phyloP scores from a whole-genome alignment of 2,329 filamentous ascomycete species.

The Diaporthe helianthi region DNA sequence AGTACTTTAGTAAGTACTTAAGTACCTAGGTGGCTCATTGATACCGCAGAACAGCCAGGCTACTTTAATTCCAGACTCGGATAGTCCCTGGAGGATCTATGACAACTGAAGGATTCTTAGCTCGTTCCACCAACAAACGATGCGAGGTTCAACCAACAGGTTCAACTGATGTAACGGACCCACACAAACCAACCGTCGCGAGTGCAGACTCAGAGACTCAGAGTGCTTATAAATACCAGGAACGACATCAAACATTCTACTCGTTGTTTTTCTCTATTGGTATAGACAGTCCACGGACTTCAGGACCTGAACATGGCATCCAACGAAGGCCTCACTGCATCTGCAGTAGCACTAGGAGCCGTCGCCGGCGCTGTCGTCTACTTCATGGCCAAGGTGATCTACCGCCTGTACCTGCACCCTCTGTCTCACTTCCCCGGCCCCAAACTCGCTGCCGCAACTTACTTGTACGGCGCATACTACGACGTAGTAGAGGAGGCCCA shows the following conservation, averaged over 20 bases:
- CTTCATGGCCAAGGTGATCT: not conserved
- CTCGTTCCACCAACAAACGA: not conserved
- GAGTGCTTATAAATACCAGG: not conserved
- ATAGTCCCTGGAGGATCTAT: not conserved
- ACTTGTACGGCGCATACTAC: constrained; percentile 3
- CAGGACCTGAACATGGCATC: not conserved
- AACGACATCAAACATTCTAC: not conserved
- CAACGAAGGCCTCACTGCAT: not conserved
- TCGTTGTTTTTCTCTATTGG: not conserved
- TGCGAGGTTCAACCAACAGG: not conserved
- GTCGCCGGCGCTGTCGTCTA: not conserved
- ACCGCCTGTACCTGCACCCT: constrained; percentile 17
- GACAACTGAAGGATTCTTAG: not conserved
- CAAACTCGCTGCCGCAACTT: constrained; percentile 1
- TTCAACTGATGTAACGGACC: not conserved
- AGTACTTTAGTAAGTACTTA: too few species aligned
- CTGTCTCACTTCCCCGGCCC: constrained; percentile 11
- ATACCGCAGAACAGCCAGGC: not conserved
- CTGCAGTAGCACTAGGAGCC: not conserved
- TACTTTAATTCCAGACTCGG: not conserved
- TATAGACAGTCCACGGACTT: not conserved
- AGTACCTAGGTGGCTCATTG: too few species aligned
- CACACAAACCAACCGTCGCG: not conserved
- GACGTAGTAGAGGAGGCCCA: not conserved
- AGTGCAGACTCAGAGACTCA: too few species aligned